These are phyloP conservation scores for Orbilia oligospora DNA, from an alignment of 2,329 filamentous ascomycete species.

Conservation along the genomic window DNA sequence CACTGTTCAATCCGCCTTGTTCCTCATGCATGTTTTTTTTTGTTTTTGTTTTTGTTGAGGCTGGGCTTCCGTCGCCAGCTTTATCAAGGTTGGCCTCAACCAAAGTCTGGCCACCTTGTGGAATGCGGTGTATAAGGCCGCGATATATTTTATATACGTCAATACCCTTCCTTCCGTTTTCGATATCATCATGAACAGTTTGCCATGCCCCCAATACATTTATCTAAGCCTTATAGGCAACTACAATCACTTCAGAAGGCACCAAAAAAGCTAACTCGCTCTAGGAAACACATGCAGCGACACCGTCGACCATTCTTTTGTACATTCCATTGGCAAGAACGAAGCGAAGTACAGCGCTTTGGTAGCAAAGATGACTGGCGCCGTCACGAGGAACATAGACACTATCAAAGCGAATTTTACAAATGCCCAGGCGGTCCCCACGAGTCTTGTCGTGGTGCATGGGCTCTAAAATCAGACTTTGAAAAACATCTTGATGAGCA, in stretches of 20 bases:
- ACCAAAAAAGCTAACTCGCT: conserved; percentile 31
- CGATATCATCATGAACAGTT: neutral
- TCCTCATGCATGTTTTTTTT: neutral
- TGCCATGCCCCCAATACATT: conserved; percentile 35
- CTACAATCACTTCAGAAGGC: conserved; percentile 45
- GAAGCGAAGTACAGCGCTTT: conserved; percentile 75
- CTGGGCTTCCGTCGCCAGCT: neutral
- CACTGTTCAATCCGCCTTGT: neutral
- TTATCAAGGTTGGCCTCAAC: neutral
- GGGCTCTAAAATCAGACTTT: conserved; percentile 68
- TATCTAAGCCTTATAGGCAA: conserved; percentile 44
- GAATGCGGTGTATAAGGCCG: no score
- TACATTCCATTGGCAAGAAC: conserved; percentile 74
- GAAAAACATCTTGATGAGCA: conserved; percentile 73
- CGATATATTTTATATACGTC: neutral
- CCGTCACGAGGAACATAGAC: conserved; percentile 85
- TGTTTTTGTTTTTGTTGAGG: conserved; percentile 2
- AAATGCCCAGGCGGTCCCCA: conserved; percentile 73
- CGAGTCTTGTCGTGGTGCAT: conserved; percentile 35
- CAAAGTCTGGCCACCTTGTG: no score
- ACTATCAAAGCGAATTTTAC: conserved; percentile 80
- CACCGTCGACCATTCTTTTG: conserved; percentile 87
- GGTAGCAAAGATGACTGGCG: conserved; percentile 98
- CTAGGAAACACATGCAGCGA: conserved; percentile 85
- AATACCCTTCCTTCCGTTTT: neutral